These are phyloP conservation scores for Umbelopsis sp. DNA, from an alignment of 192 early-diverging fungal species.

Conservation along the genomic window DNA sequence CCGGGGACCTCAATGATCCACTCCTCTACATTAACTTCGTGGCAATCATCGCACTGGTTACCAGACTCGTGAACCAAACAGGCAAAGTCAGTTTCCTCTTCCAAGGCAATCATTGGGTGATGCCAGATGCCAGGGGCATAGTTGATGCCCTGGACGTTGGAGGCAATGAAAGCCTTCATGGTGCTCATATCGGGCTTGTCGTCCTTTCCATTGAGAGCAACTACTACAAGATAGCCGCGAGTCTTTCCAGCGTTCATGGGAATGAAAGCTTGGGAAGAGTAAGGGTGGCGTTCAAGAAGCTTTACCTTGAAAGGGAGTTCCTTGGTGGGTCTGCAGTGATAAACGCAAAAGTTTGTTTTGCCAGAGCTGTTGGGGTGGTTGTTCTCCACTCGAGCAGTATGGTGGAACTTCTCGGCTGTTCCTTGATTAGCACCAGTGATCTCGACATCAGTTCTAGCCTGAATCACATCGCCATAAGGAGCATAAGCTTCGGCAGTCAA, in stretches of 20 bases:
- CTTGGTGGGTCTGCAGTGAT: constrained; percentile 54
- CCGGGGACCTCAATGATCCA: constrained; percentile 31
- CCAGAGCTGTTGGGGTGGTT: constrained; percentile 45
- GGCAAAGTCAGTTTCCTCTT: constrained; percentile 63
- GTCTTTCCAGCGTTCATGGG: constrained; percentile 63
- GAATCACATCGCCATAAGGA: constrained; percentile 78
- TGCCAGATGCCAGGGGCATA: constrained; percentile 87
- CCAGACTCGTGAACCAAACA: constrained; percentile 83
- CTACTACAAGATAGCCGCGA: constrained; percentile 75
- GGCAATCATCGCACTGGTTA: constrained; percentile 71
- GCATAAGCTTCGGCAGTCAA: constrained; percentile 71
- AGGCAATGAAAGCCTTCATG: constrained; percentile 74
- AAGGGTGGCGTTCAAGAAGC: constrained; percentile 83
- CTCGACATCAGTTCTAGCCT: constrained; percentile 37
- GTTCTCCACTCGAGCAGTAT: constrained; percentile 66
- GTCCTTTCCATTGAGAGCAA: constrained; percentile 72
- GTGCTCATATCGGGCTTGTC: constrained; percentile 76
- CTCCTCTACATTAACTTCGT: constrained; percentile 55
- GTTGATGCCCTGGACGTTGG: constrained; percentile 76
- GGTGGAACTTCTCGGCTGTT: constrained; percentile 73
- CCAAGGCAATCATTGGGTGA: constrained; percentile 84
- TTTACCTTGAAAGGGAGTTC: constrained; percentile 61
- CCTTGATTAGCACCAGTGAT: constrained; percentile 68
- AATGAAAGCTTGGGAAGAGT: constrained; percentile 85
- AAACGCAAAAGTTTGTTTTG: constrained; percentile 73